Percentiles rank a stretch among this genome's conserved stretches.
Evolutionary conservation across 2,329 filamentous ascomycete species (phyloP).

Genomic region (Calycina herbarum): DNA sequence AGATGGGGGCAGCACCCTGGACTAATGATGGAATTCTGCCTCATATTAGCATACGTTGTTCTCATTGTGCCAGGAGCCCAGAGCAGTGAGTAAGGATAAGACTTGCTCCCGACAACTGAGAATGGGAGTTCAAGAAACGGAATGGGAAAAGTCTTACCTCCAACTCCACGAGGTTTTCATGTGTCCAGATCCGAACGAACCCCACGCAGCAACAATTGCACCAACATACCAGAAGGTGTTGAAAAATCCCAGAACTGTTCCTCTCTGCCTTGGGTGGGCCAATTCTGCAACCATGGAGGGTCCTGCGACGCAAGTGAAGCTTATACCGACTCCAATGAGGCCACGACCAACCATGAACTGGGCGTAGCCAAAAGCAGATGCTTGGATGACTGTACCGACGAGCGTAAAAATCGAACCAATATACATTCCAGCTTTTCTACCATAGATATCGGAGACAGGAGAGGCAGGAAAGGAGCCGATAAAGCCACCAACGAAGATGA

Average conservation of each 20-base stretch:
- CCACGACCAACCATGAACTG: conserved; percentile 45
- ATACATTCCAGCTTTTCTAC: conserved; percentile 19
- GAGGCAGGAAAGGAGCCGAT: conserved; percentile 19
- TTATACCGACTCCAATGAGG: conserved; percentile 41
- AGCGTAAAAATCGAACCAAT: conserved; percentile 39
- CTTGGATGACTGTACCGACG: conserved; percentile 44
- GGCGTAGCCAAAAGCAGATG: conserved; percentile 30
- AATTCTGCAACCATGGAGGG: conserved; percentile 20
- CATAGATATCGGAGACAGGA: conserved; percentile 25
- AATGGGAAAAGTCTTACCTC: conserved; percentile 23
- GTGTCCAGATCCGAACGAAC: conserved; percentile 21
- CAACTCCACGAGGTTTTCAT: conserved; percentile 37
- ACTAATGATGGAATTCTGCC: conserved; percentile 39
- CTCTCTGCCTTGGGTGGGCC: conserved; percentile 5
- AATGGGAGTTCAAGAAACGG: too few relatives aligned
- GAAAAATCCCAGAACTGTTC: not conserved
- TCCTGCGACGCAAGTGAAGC: conserved; percentile 16
- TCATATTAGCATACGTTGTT: too few relatives aligned
- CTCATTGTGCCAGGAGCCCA: too few relatives aligned
- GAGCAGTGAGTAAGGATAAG: too few relatives aligned
- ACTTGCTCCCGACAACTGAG: too few relatives aligned
- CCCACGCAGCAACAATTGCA: conserved; percentile 27
- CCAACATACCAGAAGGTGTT: conserved; percentile 27
- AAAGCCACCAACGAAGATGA: conserved; percentile 23
- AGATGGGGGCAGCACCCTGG: conserved; percentile 16